phyloP scores from a whole-genome alignment of 352 stramenopile species.

The Ochromonadaceae sp. region DNA sequence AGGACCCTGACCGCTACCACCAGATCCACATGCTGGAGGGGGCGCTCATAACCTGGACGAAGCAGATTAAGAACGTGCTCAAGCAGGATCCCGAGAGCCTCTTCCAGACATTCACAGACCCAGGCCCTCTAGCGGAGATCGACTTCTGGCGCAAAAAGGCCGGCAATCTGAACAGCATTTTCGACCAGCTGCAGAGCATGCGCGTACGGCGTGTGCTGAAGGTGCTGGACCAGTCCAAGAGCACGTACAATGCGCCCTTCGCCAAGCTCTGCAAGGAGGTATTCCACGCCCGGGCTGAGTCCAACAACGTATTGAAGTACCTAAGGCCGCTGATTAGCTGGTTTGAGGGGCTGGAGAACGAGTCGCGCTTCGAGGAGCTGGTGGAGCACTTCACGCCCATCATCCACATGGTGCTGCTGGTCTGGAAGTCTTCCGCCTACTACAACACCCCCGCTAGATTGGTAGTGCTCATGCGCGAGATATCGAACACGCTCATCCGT shows the following conservation, averaged over 20 bases:
- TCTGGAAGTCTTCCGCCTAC: constrained; percentile 72
- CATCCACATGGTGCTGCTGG: constrained; percentile 60
- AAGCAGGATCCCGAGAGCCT: constrained; percentile 62
- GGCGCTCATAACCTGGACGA: constrained; percentile 77
- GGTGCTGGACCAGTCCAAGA: constrained; percentile 62
- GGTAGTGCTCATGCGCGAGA: constrained; percentile 61
- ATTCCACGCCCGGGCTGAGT: constrained; percentile 58
- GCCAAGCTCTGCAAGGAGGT: constrained; percentile 73
- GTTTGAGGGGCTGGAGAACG: constrained; percentile 26
- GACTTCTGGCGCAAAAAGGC: constrained; percentile 64
- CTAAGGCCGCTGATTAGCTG: constrained; percentile 45
- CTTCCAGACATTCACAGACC: constrained; percentile 40
- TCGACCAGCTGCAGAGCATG: constrained; percentile 64
- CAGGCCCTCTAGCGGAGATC: constrained; percentile 64
- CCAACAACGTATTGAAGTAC: constrained; percentile 62
- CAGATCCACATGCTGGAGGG: constrained; percentile 53
- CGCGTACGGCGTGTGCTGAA: constrained; percentile 62
- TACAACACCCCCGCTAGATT: constrained; percentile 70
- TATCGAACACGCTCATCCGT: constrained; percentile 66
- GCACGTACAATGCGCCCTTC: constrained; percentile 74
- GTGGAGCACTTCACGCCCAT: constrained; percentile 57
- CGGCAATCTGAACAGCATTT: constrained; percentile 69
- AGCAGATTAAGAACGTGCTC: constrained; percentile 80
- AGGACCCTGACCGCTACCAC: neutral
- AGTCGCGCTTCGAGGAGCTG: constrained; percentile 39